Conservation (phyloP, 176 grass and related monocot species). For the Pontederia crassipes region DNA sequence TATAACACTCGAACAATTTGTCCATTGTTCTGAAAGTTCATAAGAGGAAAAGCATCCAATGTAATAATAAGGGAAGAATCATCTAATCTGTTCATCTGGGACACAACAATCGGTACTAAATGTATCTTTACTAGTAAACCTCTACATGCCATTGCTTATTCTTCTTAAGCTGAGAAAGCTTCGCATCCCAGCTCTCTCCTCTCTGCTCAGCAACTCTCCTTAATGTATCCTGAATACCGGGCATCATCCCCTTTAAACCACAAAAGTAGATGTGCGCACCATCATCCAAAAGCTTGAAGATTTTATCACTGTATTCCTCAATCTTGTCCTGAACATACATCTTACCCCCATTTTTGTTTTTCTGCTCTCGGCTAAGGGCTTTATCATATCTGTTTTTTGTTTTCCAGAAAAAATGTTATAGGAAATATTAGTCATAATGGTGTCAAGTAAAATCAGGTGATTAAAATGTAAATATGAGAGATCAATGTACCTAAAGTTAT, state of each 20-base stretch:
- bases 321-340: constrained; percentile 98
- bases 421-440: too few species aligned
- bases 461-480: not conserved
- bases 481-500: constrained; percentile 55
- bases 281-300: constrained; percentile 64
- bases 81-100: too few species aligned
- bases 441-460: not conserved
- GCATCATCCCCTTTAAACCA: constrained; percentile 95
- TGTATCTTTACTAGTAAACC: constrained; percentile 35
- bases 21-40: too few species aligned
- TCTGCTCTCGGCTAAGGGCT: constrained; percentile 76
- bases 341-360: constrained; percentile 62
- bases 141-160: constrained; percentile 96
- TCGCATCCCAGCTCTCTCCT: constrained; percentile 85
- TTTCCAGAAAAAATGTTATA: too few species aligned
- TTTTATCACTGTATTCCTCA: constrained; percentile 89
- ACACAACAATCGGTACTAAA: too few species aligned
- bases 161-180: constrained; percentile 69
- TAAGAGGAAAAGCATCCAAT: too few species aligned
- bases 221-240: constrained; percentile 75
- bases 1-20: too few species aligned
- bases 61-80: too few species aligned
- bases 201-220: constrained; percentile 81
- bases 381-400: constrained; percentile 47
- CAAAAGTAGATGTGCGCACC: constrained; percentile 86